Evolutionary conservation across 495 filamentous ascomycete species (phyloP).

Genomic region (Aspergillus steynii): DNA sequence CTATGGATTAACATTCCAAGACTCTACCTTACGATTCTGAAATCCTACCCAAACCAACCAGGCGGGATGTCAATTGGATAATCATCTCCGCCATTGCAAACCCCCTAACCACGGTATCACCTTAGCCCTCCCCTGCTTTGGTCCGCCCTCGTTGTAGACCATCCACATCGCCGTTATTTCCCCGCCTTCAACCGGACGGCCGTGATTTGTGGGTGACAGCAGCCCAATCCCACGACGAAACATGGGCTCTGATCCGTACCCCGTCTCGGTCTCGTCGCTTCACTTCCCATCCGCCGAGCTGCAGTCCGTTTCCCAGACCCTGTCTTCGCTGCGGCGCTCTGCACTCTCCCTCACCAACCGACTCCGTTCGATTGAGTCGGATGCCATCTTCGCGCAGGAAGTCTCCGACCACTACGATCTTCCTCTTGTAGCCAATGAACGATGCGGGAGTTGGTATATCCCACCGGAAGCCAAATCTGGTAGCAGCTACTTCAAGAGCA

Average conservation of each 20-base stretch:
- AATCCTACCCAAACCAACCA: background rate
- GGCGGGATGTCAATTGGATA: background rate
- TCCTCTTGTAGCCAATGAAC: constrained; percentile 90
- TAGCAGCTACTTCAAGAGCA: constrained; percentile 95
- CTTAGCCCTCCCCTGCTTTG: no score
- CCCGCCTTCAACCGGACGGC: background rate
- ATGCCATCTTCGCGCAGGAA: constrained; percentile 64
- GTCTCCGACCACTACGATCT: constrained; percentile 55
- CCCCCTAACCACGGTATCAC: no score
- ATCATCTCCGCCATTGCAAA: background rate
- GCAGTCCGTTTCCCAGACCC: constrained; percentile 45
- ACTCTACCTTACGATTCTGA: no score
- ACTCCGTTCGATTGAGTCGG: constrained; percentile 67
- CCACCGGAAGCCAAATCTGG: constrained; percentile 61
- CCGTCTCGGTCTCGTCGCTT: constrained; percentile 40
- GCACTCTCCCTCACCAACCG: constrained; percentile 81
- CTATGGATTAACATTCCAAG: background rate
- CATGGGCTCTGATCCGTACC: constrained; percentile 30
- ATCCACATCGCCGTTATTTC: background rate
- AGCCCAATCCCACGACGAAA: constrained; percentile 1
- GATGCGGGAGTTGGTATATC: constrained; percentile 97
- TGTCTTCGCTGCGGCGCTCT: constrained; percentile 62
- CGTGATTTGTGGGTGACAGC: no score
- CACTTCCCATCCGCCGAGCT: constrained; percentile 43
- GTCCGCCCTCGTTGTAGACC: background rate